These are phyloP conservation scores for Santalum album DNA, from an alignment of 164 flowering plant species.

Conservation along the genomic window DNA sequence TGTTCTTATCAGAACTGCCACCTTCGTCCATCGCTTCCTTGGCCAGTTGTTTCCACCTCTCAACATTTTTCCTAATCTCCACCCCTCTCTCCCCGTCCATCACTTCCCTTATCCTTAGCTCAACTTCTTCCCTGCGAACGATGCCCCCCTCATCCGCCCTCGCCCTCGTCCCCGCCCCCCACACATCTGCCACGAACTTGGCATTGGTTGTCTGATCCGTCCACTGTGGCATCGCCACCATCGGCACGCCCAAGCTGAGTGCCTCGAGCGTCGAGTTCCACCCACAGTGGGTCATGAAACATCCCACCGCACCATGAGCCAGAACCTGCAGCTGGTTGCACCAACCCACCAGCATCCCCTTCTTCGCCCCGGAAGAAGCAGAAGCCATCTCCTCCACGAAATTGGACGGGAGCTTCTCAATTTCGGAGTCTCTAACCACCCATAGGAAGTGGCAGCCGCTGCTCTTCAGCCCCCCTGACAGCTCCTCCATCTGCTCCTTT, in stretches of 20 bases:
- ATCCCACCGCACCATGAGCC: conserved; percentile 26
- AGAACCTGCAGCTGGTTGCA: conserved; percentile 32
- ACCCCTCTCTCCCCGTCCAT: conserved; percentile 22
- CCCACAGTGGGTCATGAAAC: conserved; percentile 55
- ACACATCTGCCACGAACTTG: conserved; percentile 35
- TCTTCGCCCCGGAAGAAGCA: background rate
- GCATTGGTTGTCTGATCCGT: conserved; percentile 44
- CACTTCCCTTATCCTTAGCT: conserved; percentile 16
- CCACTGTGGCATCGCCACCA: conserved; percentile 50
- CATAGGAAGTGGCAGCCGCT: conserved; percentile 18
- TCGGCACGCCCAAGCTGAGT: conserved; percentile 37
- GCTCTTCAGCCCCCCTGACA: conserved; percentile 15
- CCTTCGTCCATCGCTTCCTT: conserved; percentile 12
- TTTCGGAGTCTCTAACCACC: conserved; percentile 17
- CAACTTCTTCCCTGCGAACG: conserved; percentile 22
- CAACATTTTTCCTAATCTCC: conserved; percentile 15
- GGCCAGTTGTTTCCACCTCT: conserved; percentile 20
- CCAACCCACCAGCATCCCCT: conserved; percentile 36
- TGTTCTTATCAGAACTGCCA: conserved; percentile 2
- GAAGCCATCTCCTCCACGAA: conserved; percentile 11
- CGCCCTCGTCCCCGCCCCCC: conserved; percentile 34
- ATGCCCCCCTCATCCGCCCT: conserved; percentile 18
- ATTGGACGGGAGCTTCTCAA: conserved; percentile 13
- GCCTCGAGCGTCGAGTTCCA: conserved; percentile 50
- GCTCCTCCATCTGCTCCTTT: conserved; percentile 19